Base-by-base conservation (phyloP, 225 moss, liverwort and hornwort genomes). In the Bryum argenteum region DNA sequence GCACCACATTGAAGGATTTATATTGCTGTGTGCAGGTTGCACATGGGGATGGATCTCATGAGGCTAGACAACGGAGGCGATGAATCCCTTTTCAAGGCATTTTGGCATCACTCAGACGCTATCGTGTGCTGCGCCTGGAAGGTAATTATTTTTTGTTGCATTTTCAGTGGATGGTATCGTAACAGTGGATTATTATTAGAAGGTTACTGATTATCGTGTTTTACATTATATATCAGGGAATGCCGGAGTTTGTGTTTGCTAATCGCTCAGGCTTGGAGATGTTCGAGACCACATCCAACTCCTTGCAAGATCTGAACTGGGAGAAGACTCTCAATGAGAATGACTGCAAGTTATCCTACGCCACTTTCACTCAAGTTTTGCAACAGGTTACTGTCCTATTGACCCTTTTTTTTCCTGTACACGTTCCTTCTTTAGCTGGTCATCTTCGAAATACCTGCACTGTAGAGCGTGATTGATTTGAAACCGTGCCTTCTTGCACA, bases 91-190 rank as follows among this genome's bases (percentile, higher is more conserved):
- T 82, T 82, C 63, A 82, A 82, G 68, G 79, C 78, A 14, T 79
- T 82, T 52, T 82, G 82, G 82, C 71, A 82, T 72, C 75, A 82
- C 9, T 43, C 75, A 40, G 78, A 82, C 47, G 82, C 21, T 0
- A 89, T 97, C 54, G 75, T 94, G 67, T 97, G 97, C 73, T 97
- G 97, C 75, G 89, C 94, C 26, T 97, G 90, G 91, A 97, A 97
- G 97, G 97, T 97, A 17, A 61, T 26, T 11, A 6, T 67, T 54
- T 21, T 37, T 3, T 21, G 15, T 47, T 13, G 13, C 16, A 4
- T 33, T 67, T 67, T 11, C 44, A 44, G 52, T 14, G 63, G 17
- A 11, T 48, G 14, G n/a, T 69, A 23, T 24, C 6, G 39, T 26
- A 33, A 11, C 65, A 22, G 38, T 26, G 39, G 8, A 19, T 20